A percentile compares a stretch with the other conserved stretches of the same genome.
Evolutionary conservation across 805 yeast genomes (phyloP).

Genomic region (Schwanniomyces yamadae): DNA sequence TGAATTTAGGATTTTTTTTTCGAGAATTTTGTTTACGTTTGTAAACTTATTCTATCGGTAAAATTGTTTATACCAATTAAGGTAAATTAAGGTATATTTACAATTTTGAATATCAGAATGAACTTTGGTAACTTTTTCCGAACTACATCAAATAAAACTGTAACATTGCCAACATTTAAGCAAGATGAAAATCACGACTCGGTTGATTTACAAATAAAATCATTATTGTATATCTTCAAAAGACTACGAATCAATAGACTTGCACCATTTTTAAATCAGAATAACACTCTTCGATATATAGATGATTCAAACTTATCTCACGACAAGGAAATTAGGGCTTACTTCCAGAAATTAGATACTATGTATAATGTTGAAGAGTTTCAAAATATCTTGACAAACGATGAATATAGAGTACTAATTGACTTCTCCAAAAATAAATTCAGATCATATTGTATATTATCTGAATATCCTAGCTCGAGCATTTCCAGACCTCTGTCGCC

Average conservation of each 20-base stretch:
- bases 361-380: slow-evolving; percentile 53
- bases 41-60: too few relatives aligned
- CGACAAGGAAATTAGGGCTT: slow-evolving; percentile 4
- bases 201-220: slow-evolving; percentile 59
- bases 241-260: slow-evolving; percentile 46
- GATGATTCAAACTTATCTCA: slow-evolving; percentile 6
- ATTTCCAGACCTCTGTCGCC: slow-evolving; percentile 21
- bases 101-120: slow-evolving; percentile 1
- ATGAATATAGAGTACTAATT: slow-evolving; percentile 63
- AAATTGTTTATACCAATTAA: too few relatives aligned
- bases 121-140: slow-evolving; percentile 5
- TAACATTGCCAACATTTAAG: slow-evolving; percentile 11
- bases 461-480: slow-evolving; percentile 42
- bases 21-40: neutral
- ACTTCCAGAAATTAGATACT: slow-evolving; percentile 46
- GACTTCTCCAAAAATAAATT: slow-evolving; percentile 70
- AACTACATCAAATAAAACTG: slow-evolving; percentile 2
- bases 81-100: too few relatives aligned
- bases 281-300: slow-evolving; percentile 15
- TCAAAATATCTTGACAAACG: slow-evolving; percentile 40
- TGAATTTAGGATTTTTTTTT: too few relatives aligned
- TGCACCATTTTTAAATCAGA: slow-evolving; percentile 38
- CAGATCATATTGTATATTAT: slow-evolving; percentile 56
- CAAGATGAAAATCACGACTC: slow-evolving; percentile 40
- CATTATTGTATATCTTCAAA: slow-evolving; percentile 57